Conservation (phyloP, 2,329 filamentous ascomycete genomes). For the Penicillium vulpinum region DNA sequence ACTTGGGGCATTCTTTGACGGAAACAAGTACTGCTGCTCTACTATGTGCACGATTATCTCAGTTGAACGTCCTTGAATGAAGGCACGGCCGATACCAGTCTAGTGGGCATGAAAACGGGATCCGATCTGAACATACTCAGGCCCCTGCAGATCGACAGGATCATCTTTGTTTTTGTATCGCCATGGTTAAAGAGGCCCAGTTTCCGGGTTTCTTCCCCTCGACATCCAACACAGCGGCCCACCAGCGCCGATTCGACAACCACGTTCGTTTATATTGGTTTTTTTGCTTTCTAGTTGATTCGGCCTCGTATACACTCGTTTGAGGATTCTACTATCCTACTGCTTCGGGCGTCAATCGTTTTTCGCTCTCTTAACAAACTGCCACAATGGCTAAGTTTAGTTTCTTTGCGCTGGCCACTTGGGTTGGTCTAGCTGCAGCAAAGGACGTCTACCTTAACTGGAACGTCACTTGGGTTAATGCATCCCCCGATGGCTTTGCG, state of each 20-base stretch:
- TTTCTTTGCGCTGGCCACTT: conserved; percentile 19
- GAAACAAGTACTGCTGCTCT: background rate
- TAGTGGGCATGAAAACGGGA: background rate
- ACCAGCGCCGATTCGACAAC: conserved; percentile 18
- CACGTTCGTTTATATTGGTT: conserved; percentile 7
- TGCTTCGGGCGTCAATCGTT: conserved; percentile 12
- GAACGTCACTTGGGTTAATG: conserved; percentile 68
- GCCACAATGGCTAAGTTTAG: conserved; percentile 19
- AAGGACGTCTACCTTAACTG: conserved; percentile 46
- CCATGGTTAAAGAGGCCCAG: conserved; percentile 17
- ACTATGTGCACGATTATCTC: conserved; percentile 1
- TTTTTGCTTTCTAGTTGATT: conserved; percentile 10
- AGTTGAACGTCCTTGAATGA: conserved; percentile 11
- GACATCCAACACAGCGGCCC: conserved; percentile 12
- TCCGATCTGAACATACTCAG: conserved; percentile 9
- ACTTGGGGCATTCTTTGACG: conserved; percentile 14
- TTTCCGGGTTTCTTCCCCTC: background rate
- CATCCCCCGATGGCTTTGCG: conserved; percentile 68
- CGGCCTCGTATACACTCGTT: conserved; percentile 9
- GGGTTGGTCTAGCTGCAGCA: conserved; percentile 19
- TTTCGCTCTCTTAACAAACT: conserved; percentile 17
- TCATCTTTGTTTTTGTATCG: background rate
- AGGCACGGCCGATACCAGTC: conserved; percentile 10
- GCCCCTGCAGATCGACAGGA: conserved; percentile 21
- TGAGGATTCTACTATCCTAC: conserved; percentile 19